Base-by-base conservation (phyloP, 345 rosid species). In the Gossypium rotundifolium region DNA sequence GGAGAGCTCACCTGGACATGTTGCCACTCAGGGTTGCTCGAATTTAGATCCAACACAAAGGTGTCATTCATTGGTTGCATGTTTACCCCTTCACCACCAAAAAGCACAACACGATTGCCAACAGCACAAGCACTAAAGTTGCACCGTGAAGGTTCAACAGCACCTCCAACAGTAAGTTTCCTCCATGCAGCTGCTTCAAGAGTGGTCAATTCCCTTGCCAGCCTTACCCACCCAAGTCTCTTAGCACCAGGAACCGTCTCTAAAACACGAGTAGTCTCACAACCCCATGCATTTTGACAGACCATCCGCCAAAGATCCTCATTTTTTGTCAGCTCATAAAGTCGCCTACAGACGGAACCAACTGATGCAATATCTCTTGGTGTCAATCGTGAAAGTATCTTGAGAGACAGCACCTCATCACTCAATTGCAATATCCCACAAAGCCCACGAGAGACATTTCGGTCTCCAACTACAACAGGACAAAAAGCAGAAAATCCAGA, bases 101-200 rank as follows among this genome's bases (percentile, higher is more conserved):
- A 58, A 58, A 58, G 63, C 33, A 58, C 63, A 5, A 93, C 93
- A 18, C 93, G 83, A 74, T 92, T 93, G 25, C 96, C 96, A 58
- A 93, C 96, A 2, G 98, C 98, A 81, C 98, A 91, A 58, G 63
- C 63, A 58, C 63, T 58, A 4, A 58, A 58, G 63, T 58, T 58
- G 38, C 63, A 23, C 63, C 63, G 33, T 11, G 63, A 58, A 11
- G 63, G 63, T 58, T 58, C 63, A 75, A 92, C 97, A 73, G 83
- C 87, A 75, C 97, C 97, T 72, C 94, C 91, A 79, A 92, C 92
- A 61, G 63, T 58, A 58, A 92, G 79, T 81, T 92, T 92, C 77
- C 87, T 92, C 97, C 97, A 92, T 10, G 90, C 83, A 74, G 90
- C 91, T 74, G 91, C 93, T 88, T 90, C 97, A 64, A 90, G 93